Evolutionary conservation across 2,329 filamentous ascomycete genomes (phyloP).

Genomic region (Cyclaneusma minus): DNA sequence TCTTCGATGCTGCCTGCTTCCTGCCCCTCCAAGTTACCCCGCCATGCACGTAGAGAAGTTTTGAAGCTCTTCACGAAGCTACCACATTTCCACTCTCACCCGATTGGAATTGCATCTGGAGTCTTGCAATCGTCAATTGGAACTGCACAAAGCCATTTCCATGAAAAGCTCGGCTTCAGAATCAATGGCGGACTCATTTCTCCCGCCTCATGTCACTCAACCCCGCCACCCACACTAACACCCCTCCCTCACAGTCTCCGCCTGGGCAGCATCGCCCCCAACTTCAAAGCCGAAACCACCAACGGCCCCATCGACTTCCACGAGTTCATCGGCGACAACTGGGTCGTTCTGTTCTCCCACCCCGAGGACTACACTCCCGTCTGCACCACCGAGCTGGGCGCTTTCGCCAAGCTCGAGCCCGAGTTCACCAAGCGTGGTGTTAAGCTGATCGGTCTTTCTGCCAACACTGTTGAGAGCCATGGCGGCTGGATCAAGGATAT

Average conservation of each 20-base stretch:
- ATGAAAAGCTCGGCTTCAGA: neutral
- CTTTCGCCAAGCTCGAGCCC: conserved; percentile 75
- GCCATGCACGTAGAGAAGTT: no score
- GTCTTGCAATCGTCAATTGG: no score
- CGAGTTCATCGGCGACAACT: conserved; percentile 63
- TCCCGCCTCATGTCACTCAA: neutral
- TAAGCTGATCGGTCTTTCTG: conserved; percentile 81
- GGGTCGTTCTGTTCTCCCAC: conserved; percentile 75
- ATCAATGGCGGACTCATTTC: neutral
- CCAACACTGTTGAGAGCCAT: conserved; percentile 75
- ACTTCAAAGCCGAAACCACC: conserved; percentile 74
- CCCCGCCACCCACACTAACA: neutral
- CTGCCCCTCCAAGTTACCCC: no score
- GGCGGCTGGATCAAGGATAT: conserved; percentile 85
- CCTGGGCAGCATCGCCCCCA: conserved; percentile 54
- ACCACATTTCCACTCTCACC: no score
- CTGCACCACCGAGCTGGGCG: conserved; percentile 89
- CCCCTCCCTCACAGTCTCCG: conserved; percentile 33
- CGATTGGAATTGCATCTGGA: no score
- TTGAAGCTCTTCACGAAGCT: no score
- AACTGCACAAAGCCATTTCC: neutral
- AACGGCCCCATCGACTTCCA: conserved; percentile 68
- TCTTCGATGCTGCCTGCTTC: neutral
- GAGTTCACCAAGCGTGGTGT: conserved; percentile 79
- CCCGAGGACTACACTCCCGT: conserved; percentile 88